Percentiles rank a stretch among this genome's conserved stretches.
phyloP scores from a whole-genome alignment of 305 asterid species.

The Fraxinus ornus region DNA sequence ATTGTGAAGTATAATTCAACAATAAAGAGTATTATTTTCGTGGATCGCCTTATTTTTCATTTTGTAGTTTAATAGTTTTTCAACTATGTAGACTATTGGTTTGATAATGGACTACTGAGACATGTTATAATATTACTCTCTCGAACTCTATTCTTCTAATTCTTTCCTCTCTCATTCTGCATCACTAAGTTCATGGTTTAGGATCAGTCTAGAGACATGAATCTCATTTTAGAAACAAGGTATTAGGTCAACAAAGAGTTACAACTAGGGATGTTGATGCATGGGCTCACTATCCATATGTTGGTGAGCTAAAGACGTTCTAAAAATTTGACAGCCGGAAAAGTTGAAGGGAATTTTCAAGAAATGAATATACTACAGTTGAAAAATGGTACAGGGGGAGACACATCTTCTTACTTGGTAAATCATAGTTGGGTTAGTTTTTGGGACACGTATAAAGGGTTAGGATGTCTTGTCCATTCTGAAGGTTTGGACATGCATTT shows the following conservation, averaged over 20 bases:
- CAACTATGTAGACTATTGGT: not conserved
- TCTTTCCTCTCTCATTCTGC: not conserved
- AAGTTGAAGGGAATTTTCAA: not conserved
- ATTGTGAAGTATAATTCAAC: not conserved
- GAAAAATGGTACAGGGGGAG: not conserved
- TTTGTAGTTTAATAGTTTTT: not conserved
- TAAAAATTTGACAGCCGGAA: not conserved
- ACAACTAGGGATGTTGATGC: not conserved
- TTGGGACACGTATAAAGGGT: not conserved
- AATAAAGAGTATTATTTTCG: not conserved
- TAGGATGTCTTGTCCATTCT: not conserved
- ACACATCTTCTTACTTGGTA: not conserved
- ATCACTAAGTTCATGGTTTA: not conserved
- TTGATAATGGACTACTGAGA: not conserved
- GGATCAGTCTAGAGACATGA: not conserved
- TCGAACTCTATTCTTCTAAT: not conserved
- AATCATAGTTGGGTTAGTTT: not conserved
- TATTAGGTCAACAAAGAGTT: not conserved
- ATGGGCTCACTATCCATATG: not conserved
- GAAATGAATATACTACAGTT: not conserved
- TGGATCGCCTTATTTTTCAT: not conserved
- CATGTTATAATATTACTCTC: not conserved
- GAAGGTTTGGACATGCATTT: not conserved
- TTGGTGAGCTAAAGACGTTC: not conserved
- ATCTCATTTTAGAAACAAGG: not conserved